Conservation (phyloP, 495 filamentous ascomycete genomes). For the Penicillium herquei region DNA sequence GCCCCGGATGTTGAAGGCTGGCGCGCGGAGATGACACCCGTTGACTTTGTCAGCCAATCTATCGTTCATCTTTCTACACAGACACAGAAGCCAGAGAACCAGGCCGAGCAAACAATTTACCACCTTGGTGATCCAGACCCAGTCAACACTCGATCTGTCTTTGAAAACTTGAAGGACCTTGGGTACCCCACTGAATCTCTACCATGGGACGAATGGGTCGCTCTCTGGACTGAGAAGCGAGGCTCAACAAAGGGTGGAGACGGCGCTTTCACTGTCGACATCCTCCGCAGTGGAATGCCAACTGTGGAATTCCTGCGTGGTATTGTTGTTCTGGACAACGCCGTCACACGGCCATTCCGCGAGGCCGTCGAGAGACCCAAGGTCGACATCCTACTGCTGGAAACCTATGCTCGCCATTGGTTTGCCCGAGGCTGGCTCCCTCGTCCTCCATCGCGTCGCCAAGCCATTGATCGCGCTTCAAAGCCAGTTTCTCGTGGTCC, state of each 20-base stretch:
- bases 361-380: conserved; percentile 56
- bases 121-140: conserved; percentile 67
- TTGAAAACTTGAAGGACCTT: conserved; percentile 54
- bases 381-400: conserved; percentile 57
- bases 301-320: conserved; percentile 57
- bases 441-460: conserved; percentile 45
- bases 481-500: conserved; percentile 41
- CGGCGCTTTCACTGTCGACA: conserved; percentile 55
- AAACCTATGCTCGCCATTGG: conserved; percentile 68
- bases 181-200: conserved; percentile 61
- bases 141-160: conserved; percentile 53
- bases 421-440: conserved; percentile 67
- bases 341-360: conserved; percentile 54
- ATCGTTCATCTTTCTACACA: conserved; percentile 60
- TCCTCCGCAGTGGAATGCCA: conserved; percentile 60
- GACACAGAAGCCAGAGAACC: no score
- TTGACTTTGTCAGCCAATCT: conserved; percentile 65
- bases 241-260: conserved; percentile 56
- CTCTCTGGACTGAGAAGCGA: conserved; percentile 59
- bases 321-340: conserved; percentile 62
- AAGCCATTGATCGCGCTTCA: conserved; percentile 31
- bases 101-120: conserved; percentile 54
- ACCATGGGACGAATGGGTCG: conserved; percentile 62
- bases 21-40: conserved; percentile 71
- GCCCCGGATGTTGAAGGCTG: conserved; percentile 63